Evolutionary conservation across 176 grass and related monocot genomes (phyloP).

Genomic region (Hordeum marinum): DNA sequence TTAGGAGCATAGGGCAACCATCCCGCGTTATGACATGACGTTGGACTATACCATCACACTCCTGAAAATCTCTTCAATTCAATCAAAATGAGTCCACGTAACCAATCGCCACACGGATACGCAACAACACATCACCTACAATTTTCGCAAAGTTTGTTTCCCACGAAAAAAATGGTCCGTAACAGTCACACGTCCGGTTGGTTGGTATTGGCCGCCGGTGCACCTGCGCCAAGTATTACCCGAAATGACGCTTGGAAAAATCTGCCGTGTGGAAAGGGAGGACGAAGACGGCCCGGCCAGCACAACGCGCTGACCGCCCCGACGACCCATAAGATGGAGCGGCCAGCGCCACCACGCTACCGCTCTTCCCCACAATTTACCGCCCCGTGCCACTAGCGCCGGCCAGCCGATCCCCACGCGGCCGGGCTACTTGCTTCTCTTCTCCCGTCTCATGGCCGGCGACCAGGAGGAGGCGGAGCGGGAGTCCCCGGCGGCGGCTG

Average conservation of each 20-base stretch:
- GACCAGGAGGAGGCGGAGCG: neutral
- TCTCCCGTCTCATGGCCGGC: slow-evolving; percentile 24
- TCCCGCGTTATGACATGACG: no score
- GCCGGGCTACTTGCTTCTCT: neutral
- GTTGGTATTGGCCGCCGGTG: slow-evolving; percentile 12
- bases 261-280: slow-evolving; percentile 23
- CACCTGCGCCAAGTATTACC: neutral
- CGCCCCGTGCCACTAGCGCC: slow-evolving; percentile 3
- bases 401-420: neutral
- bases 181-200: neutral
- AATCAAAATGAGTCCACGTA: no score
- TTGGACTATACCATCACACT: no score
- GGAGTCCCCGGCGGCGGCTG: neutral
- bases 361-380: neutral
- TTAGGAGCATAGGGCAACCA: no score
- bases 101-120: no score
- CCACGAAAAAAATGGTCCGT: neutral
- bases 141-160: neutral
- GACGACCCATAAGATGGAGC: neutral
- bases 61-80: no score
- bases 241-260: neutral
- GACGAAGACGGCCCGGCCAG: neutral
- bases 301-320: slow-evolving; percentile 7
- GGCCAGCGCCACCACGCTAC: neutral
- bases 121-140: no score